Conservation (phyloP, 2,329 filamentous ascomycete species). For the Aaosphaeria pasadenensis region DNA sequence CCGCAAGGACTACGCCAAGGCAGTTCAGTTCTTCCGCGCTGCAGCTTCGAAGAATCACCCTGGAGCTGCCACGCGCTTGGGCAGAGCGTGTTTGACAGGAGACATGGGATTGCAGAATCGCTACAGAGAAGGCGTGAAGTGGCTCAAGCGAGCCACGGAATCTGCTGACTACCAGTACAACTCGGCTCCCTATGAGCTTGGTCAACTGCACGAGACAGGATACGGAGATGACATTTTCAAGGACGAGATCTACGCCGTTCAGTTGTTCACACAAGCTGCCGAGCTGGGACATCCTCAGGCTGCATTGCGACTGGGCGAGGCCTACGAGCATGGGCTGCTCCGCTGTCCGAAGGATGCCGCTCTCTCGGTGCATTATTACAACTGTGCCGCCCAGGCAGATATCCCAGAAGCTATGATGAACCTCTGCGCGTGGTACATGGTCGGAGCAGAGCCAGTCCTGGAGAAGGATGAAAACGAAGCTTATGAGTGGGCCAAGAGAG, state of each 20-base stretch:
- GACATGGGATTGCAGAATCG: conserved; percentile 81
- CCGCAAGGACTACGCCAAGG: conserved; percentile 83
- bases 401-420: conserved; percentile 95
- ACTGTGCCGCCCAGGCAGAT: conserved; percentile 79
- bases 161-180: conserved; percentile 91
- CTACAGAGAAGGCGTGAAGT: conserved; percentile 90
- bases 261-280: conserved; percentile 90
- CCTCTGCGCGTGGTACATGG: conserved; percentile 96
- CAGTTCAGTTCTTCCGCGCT: conserved; percentile 87
- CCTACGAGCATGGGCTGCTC: conserved; percentile 89
- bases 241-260: conserved; percentile 85
- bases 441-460: conserved; percentile 85
- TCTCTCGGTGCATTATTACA: conserved; percentile 96
- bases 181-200: conserved; percentile 86
- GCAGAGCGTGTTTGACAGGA: conserved; percentile 83
- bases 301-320: conserved; percentile 86
- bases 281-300: conserved; percentile 88
- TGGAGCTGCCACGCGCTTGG: conserved; percentile 88
- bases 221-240: conserved; percentile 92
- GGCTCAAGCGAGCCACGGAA: conserved; percentile 91
- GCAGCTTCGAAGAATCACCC: conserved; percentile 93
- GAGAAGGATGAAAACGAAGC: conserved; percentile 96
- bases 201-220: conserved; percentile 83
- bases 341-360: conserved; percentile 87
- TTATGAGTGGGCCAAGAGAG: conserved; percentile 89